A percentile compares a stretch with the other conserved stretches of the same genome.
These are phyloP conservation scores for Anethum foeniculum DNA, from an alignment of 140 eudicot species.

Conservation along the genomic window DNA sequence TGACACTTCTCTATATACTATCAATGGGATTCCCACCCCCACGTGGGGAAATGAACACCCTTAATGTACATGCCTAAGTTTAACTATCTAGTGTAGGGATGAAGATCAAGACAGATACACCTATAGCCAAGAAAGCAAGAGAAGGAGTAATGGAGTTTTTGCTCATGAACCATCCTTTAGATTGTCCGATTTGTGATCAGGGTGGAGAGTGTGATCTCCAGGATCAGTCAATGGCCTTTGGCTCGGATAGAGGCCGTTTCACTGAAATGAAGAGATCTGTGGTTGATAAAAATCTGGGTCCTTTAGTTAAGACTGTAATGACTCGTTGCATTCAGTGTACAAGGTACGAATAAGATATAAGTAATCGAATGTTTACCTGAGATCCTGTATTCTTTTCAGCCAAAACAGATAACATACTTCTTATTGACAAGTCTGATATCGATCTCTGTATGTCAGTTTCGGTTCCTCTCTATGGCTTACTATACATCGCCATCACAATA, in stretches of 20 bases:
- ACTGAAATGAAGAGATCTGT: conserved; percentile 91
- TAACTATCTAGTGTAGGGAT: conserved; percentile 40
- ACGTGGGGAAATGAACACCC: background rate
- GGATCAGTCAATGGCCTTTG: conserved; percentile 96
- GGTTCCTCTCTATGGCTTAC: background rate
- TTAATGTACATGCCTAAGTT: background rate
- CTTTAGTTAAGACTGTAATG: conserved; percentile 92
- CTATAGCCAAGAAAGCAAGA: conserved; percentile 84
- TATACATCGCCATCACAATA: background rate
- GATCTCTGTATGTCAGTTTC: background rate
- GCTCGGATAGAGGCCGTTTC: conserved; percentile 92
- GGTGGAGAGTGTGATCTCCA: conserved; percentile 98
- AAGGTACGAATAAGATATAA: conserved; percentile 33
- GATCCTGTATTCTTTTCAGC: background rate
- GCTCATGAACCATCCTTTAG: conserved; percentile 87
- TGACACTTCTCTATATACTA: background rate
- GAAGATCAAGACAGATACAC: conserved; percentile 93
- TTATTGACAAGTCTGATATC: background rate
- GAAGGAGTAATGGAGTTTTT: conserved; percentile 97
- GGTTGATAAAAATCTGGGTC: conserved; percentile 90
- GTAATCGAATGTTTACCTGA: background rate
- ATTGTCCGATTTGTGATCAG: conserved; percentile 96
- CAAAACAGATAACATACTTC: background rate
- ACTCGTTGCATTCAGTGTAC: conserved; percentile 95
- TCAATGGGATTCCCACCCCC: background rate